Base-by-base conservation (phyloP, 2,329 filamentous ascomycete species). In the Trichoderma aggressivum region DNA sequence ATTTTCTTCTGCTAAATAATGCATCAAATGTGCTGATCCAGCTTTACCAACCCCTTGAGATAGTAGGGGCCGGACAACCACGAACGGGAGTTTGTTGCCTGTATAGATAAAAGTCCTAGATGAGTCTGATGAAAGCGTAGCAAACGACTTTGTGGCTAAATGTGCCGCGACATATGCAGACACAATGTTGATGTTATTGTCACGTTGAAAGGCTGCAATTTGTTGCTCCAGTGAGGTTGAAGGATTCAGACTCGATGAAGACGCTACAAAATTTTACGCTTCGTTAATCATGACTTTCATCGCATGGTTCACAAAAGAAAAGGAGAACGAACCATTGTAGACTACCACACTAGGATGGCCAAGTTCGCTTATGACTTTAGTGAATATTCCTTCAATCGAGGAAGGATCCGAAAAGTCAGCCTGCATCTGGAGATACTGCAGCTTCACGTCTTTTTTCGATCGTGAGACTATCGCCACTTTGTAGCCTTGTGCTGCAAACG, bases 41-140 rank as follows among this genome's bases (percentile, higher is more conserved):
- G 81, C 77, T 74, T 85, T 85, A 0, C 83, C 82, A 21, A 81
- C 72, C 0, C 84, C 84, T 7, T 79, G 72, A 24, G 75, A 76
- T 43, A 85, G 47, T n/a, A 84, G 75, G 7, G 70, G 61, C 1
- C 78, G 74, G 2, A 83, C 71, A 7, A 78, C n/a, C 61, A 64
- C 53, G 18, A 64, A 64, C 8, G 28, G 61, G 2, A 50, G 61
- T 24, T 34, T 64, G 21, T 64, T 64, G 12, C 61, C 61, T 7
- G 61, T 64, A 53, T 64, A 53, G 21, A 64, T 64, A n/a, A 64
- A 64, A 5, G 61, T 53, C 14, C 32, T 53, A 2, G 61, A 64
- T 11, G 43, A 53, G 8, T 53, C 26, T 5, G n/a, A 28, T 7
- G 28, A 24, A 3, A 53, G 61, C 16, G 16, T 6, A 18, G 61